A percentile compares a stretch with the other conserved stretches of the same genome.
Conservation (phyloP, 768 basidiomycete genomes). For the Tulasnella sp. region DNA sequence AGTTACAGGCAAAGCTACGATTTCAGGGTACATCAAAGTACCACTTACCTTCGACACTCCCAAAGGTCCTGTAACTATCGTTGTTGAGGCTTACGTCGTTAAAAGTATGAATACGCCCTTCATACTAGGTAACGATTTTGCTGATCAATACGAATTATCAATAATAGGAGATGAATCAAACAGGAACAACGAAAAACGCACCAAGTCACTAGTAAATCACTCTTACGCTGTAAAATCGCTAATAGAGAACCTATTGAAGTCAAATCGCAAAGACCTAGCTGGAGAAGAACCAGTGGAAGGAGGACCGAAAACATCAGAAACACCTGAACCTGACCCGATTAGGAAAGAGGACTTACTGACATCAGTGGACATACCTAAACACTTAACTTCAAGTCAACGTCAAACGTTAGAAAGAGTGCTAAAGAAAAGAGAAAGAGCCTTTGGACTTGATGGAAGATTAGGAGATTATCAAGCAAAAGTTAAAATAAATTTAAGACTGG, state of each 20-base stretch:
- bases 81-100: slow-evolving; percentile 14
- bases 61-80: neutral
- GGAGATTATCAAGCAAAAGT: slow-evolving; percentile 23
- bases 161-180: neutral
- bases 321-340: slow-evolving; percentile 18
- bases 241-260: no score
- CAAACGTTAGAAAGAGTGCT: slow-evolving; percentile 18
- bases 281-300: slow-evolving; percentile 22
- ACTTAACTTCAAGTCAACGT: slow-evolving; percentile 16
- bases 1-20: slow-evolving; percentile 24
- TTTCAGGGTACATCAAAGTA: slow-evolving; percentile 21
- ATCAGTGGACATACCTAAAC: slow-evolving; percentile 18
- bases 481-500: slow-evolving; percentile 22
- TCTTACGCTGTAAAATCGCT: no score
- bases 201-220: no score
- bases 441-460: slow-evolving; percentile 26
- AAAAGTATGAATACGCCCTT: slow-evolving; percentile 21
- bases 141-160: slow-evolving; percentile 1
- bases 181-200: no score
- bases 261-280: no score
- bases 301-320: slow-evolving; percentile 24
- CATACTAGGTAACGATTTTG: slow-evolving; percentile 21
- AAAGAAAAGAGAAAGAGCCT: slow-evolving; percentile 20
- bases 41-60: neutral
- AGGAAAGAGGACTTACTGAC: slow-evolving; percentile 5